phyloP scores from a whole-genome alignment of 2,329 filamentous ascomycete genomes.

The Zarea fungicola region DNA sequence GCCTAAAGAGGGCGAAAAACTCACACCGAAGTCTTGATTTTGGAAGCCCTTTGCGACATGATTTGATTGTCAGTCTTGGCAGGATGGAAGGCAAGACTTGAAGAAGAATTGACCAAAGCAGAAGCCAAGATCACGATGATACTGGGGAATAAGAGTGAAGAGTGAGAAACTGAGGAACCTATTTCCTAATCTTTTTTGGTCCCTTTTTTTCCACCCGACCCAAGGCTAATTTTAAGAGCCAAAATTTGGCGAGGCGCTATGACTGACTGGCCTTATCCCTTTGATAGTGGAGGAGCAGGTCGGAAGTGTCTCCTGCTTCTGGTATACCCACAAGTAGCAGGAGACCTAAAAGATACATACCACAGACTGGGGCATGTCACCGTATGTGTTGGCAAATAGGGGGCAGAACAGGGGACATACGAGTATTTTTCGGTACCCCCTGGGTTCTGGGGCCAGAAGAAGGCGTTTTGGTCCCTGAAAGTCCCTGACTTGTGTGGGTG shows the following conservation, averaged over 20 bases:
- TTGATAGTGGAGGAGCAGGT: not conserved
- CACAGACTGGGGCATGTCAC: no score
- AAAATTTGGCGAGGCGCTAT: conserved; percentile 2
- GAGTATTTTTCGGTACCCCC: no score
- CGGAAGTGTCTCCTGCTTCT: no score
- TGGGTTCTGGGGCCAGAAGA: no score
- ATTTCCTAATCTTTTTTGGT: not conserved
- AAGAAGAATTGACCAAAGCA: not conserved
- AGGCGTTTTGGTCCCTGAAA: no score
- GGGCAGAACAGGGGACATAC: no score
- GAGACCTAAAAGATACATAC: no score
- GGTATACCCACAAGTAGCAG: no score
- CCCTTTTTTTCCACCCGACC: conserved; percentile 1
- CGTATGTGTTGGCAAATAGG: no score
- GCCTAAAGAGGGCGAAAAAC: not conserved
- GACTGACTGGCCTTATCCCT: not conserved
- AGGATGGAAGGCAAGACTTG: no score
- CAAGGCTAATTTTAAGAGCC: conserved; percentile 2
- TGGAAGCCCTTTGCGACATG: conserved; percentile 7
- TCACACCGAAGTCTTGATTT: conserved; percentile 6
- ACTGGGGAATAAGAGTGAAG: not conserved
- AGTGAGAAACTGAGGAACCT: not conserved
- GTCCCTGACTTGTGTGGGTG: no score
- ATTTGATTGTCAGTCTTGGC: no score
- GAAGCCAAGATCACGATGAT: not conserved